phyloP scores from a whole-genome alignment of 2,329 filamentous ascomycete genomes.

The Neofusicoccum umdonicola region DNA sequence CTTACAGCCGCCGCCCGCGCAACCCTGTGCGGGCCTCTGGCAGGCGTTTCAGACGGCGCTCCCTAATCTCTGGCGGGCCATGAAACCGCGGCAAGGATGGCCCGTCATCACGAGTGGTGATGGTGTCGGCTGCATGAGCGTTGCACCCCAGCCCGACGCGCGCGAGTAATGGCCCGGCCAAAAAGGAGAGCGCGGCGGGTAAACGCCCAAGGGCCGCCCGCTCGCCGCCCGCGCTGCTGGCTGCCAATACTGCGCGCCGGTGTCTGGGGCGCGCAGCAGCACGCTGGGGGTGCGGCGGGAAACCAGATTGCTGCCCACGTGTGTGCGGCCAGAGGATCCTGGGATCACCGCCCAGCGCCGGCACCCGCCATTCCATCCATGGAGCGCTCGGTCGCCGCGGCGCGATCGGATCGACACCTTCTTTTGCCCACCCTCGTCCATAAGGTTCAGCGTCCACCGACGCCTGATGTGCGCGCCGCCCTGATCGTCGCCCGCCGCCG shows the following conservation, averaged over 20 bases:
- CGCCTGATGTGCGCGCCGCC: not conserved
- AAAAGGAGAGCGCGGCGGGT: not conserved
- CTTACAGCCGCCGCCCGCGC: not conserved
- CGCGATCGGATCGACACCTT: conserved; percentile 13
- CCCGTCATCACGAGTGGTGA: not conserved
- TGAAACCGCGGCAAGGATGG: conserved; percentile 12
- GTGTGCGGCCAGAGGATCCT: not conserved
- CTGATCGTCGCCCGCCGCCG: not conserved
- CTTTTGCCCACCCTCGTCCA: not conserved
- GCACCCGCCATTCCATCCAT: not conserved
- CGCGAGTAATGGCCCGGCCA: conserved; percentile 7
- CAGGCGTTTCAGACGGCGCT: conserved; percentile 14
- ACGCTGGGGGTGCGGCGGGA: not conserved
- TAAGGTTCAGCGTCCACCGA: not conserved
- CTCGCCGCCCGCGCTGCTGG: not conserved
- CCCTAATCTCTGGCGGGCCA: conserved; percentile 13
- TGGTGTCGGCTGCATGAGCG: conserved; percentile 10
- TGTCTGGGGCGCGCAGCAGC: not conserved
- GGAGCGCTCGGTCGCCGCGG: conserved; percentile 2
- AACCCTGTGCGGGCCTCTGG: conserved; percentile 6
- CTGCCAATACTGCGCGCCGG: not conserved
- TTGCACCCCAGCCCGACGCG: not conserved
- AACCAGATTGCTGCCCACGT: conserved; percentile 10
- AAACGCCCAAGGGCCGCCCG: not conserved
- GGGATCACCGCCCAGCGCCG: conserved; percentile 2